Evolutionary conservation across 1,284 basidiomycete species (phyloP).

Genomic region (Marasmius tenuissimus): DNA sequence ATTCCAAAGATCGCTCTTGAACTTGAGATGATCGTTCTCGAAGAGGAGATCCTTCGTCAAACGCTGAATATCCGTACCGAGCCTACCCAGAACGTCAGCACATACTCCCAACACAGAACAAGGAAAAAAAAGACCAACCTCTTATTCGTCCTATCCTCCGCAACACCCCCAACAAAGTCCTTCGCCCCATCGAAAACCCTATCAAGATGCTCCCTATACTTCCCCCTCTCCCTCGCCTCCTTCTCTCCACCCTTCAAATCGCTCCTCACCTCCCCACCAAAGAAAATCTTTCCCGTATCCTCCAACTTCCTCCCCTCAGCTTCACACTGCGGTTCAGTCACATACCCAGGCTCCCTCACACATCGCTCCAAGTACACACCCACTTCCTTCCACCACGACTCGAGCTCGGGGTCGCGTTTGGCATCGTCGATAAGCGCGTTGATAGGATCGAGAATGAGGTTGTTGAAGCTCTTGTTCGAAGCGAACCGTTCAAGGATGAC

Average conservation of each 20-base stretch:
- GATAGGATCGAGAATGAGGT: slow-evolving; percentile 72
- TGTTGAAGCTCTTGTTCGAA: slow-evolving; percentile 61
- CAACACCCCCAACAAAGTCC: slow-evolving; percentile 82
- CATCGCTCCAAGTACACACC: slow-evolving; percentile 66
- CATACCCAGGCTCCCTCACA: slow-evolving; percentile 65
- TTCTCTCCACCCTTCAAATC: not conserved
- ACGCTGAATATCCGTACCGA: slow-evolving; percentile 29
- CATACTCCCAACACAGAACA: not conserved
- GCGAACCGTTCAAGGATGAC: slow-evolving; percentile 91
- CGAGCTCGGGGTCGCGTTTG: slow-evolving; percentile 74
- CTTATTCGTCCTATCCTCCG: slow-evolving; percentile 81
- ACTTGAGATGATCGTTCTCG: slow-evolving; percentile 73
- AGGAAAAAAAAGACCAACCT: slow-evolving; percentile 28
- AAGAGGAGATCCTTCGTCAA: slow-evolving; percentile 84
- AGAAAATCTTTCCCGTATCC: slow-evolving; percentile 78
- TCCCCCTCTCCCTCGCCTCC: slow-evolving; percentile 40
- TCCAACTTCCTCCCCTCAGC: slow-evolving; percentile 60
- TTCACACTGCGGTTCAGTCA: slow-evolving; percentile 79
- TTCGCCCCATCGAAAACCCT: slow-evolving; percentile 71
- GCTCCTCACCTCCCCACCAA: slow-evolving; percentile 27
- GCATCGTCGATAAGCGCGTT: slow-evolving; percentile 78
- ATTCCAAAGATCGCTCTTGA: slow-evolving; percentile 88
- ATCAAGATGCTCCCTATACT: slow-evolving; percentile 87
- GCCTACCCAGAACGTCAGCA: not conserved
- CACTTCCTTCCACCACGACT: slow-evolving; percentile 74